Conservation (phyloP, 2,329 filamentous ascomycete species). For the Didymella segeticola region DNA sequence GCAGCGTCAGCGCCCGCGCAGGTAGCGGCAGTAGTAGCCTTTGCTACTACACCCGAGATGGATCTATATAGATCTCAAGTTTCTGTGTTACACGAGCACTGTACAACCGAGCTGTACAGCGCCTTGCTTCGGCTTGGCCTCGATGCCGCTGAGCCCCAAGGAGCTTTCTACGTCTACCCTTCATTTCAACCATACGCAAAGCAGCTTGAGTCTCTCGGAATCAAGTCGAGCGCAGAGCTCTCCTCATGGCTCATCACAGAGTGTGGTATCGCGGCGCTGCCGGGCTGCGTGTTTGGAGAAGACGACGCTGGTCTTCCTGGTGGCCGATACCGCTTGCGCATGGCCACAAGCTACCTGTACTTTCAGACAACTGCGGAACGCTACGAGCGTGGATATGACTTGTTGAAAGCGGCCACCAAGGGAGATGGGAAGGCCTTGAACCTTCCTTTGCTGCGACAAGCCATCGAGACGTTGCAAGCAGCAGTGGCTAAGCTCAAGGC, state of each 20-base stretch:
- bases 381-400: not conserved
- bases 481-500: not conserved
- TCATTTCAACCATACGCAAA: conserved; percentile 3
- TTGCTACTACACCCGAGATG: conserved; percentile 3
- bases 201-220: not conserved
- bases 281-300: conserved; percentile 6
- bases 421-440: too few species aligned
- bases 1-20: conserved; percentile 9
- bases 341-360: conserved; percentile 13
- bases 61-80: conserved; percentile 4
- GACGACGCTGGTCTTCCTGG: conserved; percentile 1
- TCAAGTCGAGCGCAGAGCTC: not conserved
- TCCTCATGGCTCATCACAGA: conserved; percentile 4
- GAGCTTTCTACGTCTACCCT: conserved; percentile 11
- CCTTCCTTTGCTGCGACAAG: not conserved
- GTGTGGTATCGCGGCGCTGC: conserved; percentile 6
- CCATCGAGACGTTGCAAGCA: not conserved
- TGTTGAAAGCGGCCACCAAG: not conserved
- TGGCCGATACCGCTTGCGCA: conserved; percentile 2
- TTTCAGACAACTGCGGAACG: not conserved
- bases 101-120: not conserved
- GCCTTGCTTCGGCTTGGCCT: conserved; percentile 2
- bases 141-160: conserved; percentile 2
- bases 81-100: not conserved
- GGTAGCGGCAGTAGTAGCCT: conserved; percentile 5